Base-by-base conservation (phyloP, 2,329 filamentous ascomycete genomes). In the Botrytis fabae region DNA sequence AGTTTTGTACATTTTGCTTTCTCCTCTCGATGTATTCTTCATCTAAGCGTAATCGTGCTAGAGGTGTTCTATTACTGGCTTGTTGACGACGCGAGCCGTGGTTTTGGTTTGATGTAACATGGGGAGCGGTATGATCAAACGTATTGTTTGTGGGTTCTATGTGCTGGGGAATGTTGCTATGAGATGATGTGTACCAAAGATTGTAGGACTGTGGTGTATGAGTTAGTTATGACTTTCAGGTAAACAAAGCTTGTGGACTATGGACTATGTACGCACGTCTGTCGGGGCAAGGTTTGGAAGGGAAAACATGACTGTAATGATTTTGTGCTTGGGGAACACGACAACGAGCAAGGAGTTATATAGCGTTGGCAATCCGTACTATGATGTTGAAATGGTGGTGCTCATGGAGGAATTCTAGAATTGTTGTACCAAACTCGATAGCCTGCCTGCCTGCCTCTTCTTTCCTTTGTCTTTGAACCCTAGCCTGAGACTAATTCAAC, bases 1-100 rank as follows among this genome's bases (percentile, higher is more conserved):
- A 98, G 79, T 94, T 93, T 65, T 92, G 89, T 44, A 98, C 92
- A 77, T 95, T 94, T 65, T 89, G 84, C 79, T 95, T 94, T 64
- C 95, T 93, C 14, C 91, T 88, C 71, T 91, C 88, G 76, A 97
- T 87, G 73, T 90, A 88, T 74, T 90, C 87, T 83, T 98, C 96
- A 80, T 98, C 95, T 60, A 89, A 84, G 40, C 88, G 86, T 18
- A 97, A 88, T 2, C 91, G 86, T 16, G 91, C 88, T 5, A 97
- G 89, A 2, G 88, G 86, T 40, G 91, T 86, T 77, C 87, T 84
- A 80, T 90, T 84, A 74, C 88, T 82, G 73, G 86, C 77, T 75
- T 86, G 76, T 73, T 82, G 84, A 71, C 83, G 82, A 69, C 83
- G 83, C 16, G 74, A 81, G 71, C 76, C 72, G 48, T 72, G 76